Evolutionary conservation across 1,284 basidiomycete genomes (phyloP), one percentile per base, ranked within the genome.

Genomic region (Ceratobasidium sp.): DNA sequence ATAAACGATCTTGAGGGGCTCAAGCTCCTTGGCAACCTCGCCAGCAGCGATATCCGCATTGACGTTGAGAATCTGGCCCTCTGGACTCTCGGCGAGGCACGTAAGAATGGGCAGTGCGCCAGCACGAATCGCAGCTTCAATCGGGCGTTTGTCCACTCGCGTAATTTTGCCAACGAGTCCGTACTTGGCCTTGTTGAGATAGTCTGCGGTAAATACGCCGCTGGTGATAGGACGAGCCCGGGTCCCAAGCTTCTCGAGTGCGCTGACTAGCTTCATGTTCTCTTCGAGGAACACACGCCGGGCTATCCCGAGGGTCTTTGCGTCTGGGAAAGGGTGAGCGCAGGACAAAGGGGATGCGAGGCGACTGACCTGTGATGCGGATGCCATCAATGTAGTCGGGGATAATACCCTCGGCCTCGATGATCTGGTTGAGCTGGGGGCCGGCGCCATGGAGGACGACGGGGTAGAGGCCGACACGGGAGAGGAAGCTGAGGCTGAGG

Each of bases 1-100:
- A 85, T 96, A 98, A 71, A 99, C 97, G 77, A 99, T 98, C 86
- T 99, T 99, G 85, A 96, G 89, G n/a, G 96, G 96, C 83, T 98
- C 96, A 56, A 98, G 87, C 80, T 98, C 96, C 84, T 98, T 97
- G 11, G 96, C 92, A 37, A 98, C 88, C 83, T 98, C 96, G 63
- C 95, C 96, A 1, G 96, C 96, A 14, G 96, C 96, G 77, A 98
- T 93, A 81, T 98, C 96, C 16, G 96, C 96, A 81, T 98, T 98
- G 81, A 98, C 96, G 80, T 98, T 98, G 76, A 98, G 85, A 78
- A 98, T 95, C 83, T 98, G 96, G 22, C 96, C 96, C 53, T 96
- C 93, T 53, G 90, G 86, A 39, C 92, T 92, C 83, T 98, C 96
- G 7, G 96, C 96, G 66, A 98, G 85, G 82, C 91, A 93, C 76